Evolutionary conservation across 257 asterid species (phyloP).

Genomic region (Fraxinus excelsior): DNA sequence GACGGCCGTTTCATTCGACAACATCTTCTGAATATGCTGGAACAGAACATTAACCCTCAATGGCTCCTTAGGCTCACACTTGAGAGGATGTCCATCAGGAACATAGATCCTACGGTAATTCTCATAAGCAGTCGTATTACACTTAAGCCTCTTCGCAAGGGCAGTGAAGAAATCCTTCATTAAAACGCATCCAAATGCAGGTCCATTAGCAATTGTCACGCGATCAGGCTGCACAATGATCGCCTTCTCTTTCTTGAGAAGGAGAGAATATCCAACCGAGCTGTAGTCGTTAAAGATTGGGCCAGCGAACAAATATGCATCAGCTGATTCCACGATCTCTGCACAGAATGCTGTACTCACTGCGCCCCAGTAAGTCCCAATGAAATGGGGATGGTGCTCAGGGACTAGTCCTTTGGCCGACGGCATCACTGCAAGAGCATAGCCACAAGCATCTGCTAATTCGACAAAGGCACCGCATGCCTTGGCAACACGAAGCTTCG

Average conservation of each 20-base stretch:
- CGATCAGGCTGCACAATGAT: constrained; percentile 78
- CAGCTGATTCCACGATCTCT: constrained; percentile 82
- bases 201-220: constrained; percentile 63
- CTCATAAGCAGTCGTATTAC: constrained; percentile 69
- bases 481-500: constrained; percentile 70
- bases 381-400: constrained; percentile 72
- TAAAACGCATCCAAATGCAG: constrained; percentile 70
- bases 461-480: constrained; percentile 64
- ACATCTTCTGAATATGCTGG: constrained; percentile 70
- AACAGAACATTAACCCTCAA: constrained; percentile 75
- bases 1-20: constrained; percentile 64
- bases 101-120: constrained; percentile 73
- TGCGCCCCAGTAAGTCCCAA: constrained; percentile 88
- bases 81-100: constrained; percentile 65
- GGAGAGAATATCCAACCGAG: constrained; percentile 81
- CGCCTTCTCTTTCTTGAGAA: constrained; percentile 80
- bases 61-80: constrained; percentile 55
- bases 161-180: constrained; percentile 81
- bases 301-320: constrained; percentile 79
- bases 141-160: constrained; percentile 57
- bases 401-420: constrained; percentile 80
- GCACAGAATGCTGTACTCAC: constrained; percentile 84
- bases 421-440: constrained; percentile 71
- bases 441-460: constrained; percentile 63
- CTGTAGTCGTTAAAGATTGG: constrained; percentile 83